phyloP scores from a whole-genome alignment of 140 eudicot species.

The Oenanthe javanica region DNA sequence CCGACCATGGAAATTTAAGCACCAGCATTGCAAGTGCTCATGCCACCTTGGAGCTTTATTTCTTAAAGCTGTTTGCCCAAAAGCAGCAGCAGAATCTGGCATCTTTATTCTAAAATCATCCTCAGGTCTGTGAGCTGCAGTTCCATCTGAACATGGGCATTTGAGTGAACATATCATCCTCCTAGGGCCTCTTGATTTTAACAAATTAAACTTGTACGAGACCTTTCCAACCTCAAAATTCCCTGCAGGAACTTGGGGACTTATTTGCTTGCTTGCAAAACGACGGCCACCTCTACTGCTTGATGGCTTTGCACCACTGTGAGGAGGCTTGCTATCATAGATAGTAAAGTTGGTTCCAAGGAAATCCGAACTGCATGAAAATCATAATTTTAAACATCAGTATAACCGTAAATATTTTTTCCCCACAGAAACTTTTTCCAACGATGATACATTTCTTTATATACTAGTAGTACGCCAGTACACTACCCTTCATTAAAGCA shows the following conservation, averaged over 20 bases:
- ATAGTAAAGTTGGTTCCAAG: slow-evolving; percentile 86
- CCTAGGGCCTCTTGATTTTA: slow-evolving; percentile 94
- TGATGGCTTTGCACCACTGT: slow-evolving; percentile 70
- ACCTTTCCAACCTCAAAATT: slow-evolving; percentile 85
- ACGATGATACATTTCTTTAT: background rate
- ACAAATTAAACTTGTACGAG: slow-evolving; percentile 84
- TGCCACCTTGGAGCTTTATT: slow-evolving; percentile 98
- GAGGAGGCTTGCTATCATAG: slow-evolving; percentile 87
- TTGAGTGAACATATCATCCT: slow-evolving; percentile 71
- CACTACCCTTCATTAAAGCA: background rate
- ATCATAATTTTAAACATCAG: background rate
- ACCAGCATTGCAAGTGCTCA: slow-evolving; percentile 94
- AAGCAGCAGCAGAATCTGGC: slow-evolving; percentile 20
- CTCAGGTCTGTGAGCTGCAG: slow-evolving; percentile 10
- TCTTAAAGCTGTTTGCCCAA: slow-evolving; percentile 41
- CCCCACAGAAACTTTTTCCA: background rate
- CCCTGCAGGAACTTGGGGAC: slow-evolving; percentile 92
- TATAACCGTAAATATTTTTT: background rate
- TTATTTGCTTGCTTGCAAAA: slow-evolving; percentile 73
- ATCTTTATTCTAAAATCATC: slow-evolving; percentile 25
- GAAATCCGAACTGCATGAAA: slow-evolving; percentile 67
- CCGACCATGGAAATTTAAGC: slow-evolving; percentile 89
- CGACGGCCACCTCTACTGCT: slow-evolving; percentile 65
- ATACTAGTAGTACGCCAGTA: background rate
- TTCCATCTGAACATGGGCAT: slow-evolving; percentile 35